Evolutionary conservation across 2,329 filamentous ascomycete genomes (phyloP), one percentile per base, ranked within the genome.

Genomic region (Geosmithia morbida): DNA sequence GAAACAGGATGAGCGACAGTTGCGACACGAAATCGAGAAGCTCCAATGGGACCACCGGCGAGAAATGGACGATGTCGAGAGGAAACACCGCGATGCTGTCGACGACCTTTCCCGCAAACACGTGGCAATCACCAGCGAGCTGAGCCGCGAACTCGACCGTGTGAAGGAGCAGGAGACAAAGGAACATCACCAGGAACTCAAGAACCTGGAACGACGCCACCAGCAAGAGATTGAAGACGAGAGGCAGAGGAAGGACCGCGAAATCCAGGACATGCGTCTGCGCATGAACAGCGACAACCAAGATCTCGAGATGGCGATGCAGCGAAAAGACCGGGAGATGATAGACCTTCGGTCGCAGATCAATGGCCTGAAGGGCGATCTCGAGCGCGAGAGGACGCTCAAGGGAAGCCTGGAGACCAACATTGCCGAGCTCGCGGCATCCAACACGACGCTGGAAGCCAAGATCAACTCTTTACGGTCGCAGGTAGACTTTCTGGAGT

Each of bases 401-500:
- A 83, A 83, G 52, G 67, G 70, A 41, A 67, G 60, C 3, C 59
- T 75, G 0, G 68, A 72, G 51, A 68, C 63, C 29, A 75, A 66
- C 39, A 63, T 85, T 17, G 68, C 74, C 3, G 78, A 81, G 40
- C 69, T 77, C 7, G 73, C 77, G 3, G 70, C 72, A 8, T 77
- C 79, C 41, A 80, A 78, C 49, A 69, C 79, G 11, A 76, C 77
- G 0, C 69, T 95, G 11, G 87, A 95, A 54, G 81, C 79, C 37
- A 80, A 84, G 20, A 81, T 85, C 52, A 80, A 82, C 52, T 83
- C 83, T 2, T 74, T 94, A 52, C 79, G 82, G 54, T 85, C 86
- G 2, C 85, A 90, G 55, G 85, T 94, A 49, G 82, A 89, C 53
- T 94, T 94, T 59, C 76, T 96, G 17, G 87, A 96, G 61, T 92